Base-by-base conservation (phyloP, 352 stramenopile species). In the Phytophthora pinifolia region DNA sequence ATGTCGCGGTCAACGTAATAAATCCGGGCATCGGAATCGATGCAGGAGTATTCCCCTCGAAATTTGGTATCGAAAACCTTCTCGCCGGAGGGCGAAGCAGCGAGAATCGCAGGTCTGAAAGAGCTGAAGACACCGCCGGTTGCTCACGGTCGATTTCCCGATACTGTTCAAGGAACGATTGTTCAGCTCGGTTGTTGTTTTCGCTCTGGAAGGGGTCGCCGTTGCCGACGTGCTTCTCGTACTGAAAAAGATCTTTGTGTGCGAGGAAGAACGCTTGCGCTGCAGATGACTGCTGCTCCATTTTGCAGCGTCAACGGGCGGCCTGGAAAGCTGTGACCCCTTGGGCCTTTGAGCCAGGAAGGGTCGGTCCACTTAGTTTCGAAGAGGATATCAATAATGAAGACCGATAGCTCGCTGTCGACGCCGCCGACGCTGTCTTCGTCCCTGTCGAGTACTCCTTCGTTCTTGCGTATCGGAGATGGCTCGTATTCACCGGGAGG, bases 241-340 rank as follows among this genome's bases (percentile, higher is more conserved):
- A 93, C 43, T 87, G 68, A 42, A 89, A 91, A 33, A 91, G 52
- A 2, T 87, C 64, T 44, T 81, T 77, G 64, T 88, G 58, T 42
- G 62, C 54, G 20, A 69, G 39, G 41, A 91, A 90, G 67, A 93
- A 89, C 13, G 49, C 37, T 12, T 30, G 49, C 27, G 67, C 56
- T 15, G 15, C 18, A 33, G 63, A 62, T 15, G n/a, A 33, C 9
- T 31, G 41, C 4, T 55, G 33, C 38, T 72, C 32, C 48, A 62
- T 61, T 41, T 34, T 41, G 25, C 25, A 29, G 22, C 27, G 29
- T 14, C 20, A 41, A 38, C 18, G 27, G n/a, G 25, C 18, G 12
- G 39, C 6, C 3, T 25, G 29, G 37, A 29, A 37, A 45, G 33
- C 13, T 9, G 27, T 44, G 17, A 45, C 14, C 30, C 35, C 46